Evolutionary conservation across 495 filamentous ascomycete genomes (phyloP).

Genomic region (Platismatia glauca): DNA sequence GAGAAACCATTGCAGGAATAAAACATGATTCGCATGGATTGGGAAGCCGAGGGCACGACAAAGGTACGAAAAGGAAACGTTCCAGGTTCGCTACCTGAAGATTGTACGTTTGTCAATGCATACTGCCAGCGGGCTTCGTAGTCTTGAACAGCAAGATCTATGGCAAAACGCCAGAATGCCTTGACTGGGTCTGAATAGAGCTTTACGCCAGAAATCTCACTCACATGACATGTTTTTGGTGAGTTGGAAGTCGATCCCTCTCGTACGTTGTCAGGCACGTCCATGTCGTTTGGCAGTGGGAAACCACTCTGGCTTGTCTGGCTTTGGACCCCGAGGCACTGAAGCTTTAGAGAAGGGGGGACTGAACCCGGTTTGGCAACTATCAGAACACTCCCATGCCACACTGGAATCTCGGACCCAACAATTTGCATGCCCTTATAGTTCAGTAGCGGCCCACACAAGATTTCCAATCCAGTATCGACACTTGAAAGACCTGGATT

Average conservation of each 20-base stretch:
- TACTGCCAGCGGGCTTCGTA: slow-evolving; percentile 45
- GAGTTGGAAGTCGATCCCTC: background rate
- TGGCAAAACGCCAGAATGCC: slow-evolving; percentile 73
- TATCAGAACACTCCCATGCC: slow-evolving; percentile 78
- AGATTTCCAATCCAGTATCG: slow-evolving; percentile 47
- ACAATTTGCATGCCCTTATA: slow-evolving; percentile 69
- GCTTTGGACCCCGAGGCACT: slow-evolving; percentile 1
- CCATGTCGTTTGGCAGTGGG: background rate
- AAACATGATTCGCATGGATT: slow-evolving; percentile 94
- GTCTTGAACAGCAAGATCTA: slow-evolving; percentile 43
- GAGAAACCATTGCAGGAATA: slow-evolving; percentile 96
- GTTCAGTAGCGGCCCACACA: slow-evolving; percentile 77
- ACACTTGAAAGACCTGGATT: slow-evolving; percentile 1
- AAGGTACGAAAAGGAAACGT: slow-evolving; percentile 44
- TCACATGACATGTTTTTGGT: slow-evolving; percentile 24
- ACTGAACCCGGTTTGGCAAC: slow-evolving; percentile 58
- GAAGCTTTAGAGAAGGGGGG: slow-evolving; percentile 41
- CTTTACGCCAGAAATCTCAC: slow-evolving; percentile 42
- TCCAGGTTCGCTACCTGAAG: slow-evolving; percentile 33
- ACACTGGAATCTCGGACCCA: slow-evolving; percentile 38
- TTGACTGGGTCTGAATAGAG: slow-evolving; percentile 71
- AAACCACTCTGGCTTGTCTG: background rate
- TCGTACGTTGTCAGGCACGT: background rate
- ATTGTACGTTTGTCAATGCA: slow-evolving; percentile 34
- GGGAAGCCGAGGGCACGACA: slow-evolving; percentile 62